Evolutionary conservation across 352 stramenopile species (phyloP), one percentile per base, ranked within the genome.

Genomic region (Globisporangium parvum): DNA sequence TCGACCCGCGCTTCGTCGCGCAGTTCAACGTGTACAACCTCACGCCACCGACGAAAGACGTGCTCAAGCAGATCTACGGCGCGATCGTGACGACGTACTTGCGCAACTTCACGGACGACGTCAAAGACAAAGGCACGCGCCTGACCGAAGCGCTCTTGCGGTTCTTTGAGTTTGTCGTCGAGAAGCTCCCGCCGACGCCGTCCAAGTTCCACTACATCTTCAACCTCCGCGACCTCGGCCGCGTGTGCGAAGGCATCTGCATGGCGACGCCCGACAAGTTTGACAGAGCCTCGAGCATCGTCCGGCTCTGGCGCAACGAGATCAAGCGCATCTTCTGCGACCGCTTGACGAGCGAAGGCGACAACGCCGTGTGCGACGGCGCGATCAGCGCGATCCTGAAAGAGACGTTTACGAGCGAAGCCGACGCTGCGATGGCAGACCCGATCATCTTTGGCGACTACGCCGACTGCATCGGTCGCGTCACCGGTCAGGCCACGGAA

Each of bases 121-220:
- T 98, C 42, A 82, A 93, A 51, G 75, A 75, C 12, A 82, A 87
- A 0, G 84, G 75, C 0, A 35, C 70, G 12, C 93, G 93, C 20
- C 72, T 98, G 47, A 98, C 92, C 1, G 75, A 90, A 17, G 73
- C 78, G 5, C 83, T 95, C 8, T 67, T 98, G 9, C 66, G 78
- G 6, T 79, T 98, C 23, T 98, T 97, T 55, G 75, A 94, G 42
- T 90, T 93, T 46, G 88, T 93, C 12, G 51, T 97, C 1, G 89
- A 98, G 37, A 93, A 91, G 50, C 66, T 98, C 12, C 93, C 91
- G 6, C 91, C 93, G 0, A 98, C 93, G 15, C 93, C 93, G 21
- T 95, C 87, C 37, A 98, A 98, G 59, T 98, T 98, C 53, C 93
- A 98, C 66, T 98, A 98, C 67, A 98, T 98, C 51, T 98, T 98